Conservation (phyloP, 2,329 filamentous ascomycete genomes). For the Colletotrichum orbiculare region DNA sequence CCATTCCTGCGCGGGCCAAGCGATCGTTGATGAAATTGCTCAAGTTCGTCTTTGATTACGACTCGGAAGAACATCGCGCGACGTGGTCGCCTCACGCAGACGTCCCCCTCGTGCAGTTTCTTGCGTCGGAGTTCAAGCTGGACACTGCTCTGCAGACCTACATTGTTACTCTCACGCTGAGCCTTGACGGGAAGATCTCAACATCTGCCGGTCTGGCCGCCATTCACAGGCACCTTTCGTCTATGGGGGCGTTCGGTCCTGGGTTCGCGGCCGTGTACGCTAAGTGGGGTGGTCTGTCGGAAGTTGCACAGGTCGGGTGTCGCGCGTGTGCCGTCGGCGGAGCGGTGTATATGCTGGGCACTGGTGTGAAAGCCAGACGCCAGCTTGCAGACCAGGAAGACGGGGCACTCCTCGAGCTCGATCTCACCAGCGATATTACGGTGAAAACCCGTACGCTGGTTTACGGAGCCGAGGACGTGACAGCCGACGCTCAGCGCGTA, state of each 20-base stretch:
- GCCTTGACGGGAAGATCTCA: slow-evolving; percentile 71
- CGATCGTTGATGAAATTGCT: slow-evolving; percentile 92
- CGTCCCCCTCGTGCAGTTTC: slow-evolving; percentile 67
- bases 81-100: slow-evolving; percentile 69
- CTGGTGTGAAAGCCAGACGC: slow-evolving; percentile 63
- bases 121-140: slow-evolving; percentile 72
- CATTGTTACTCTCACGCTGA: slow-evolving; percentile 76
- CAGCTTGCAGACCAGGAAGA: slow-evolving; percentile 41
- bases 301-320: slow-evolving; percentile 91
- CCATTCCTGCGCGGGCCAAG: slow-evolving; percentile 83
- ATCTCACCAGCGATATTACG: slow-evolving; percentile 66
- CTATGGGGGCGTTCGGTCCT: slow-evolving; percentile 87
- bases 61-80: slow-evolving; percentile 64
- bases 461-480: slow-evolving; percentile 50
- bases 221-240: slow-evolving; percentile 83
- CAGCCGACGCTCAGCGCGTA: slow-evolving; percentile 48
- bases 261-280: slow-evolving; percentile 91
- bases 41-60: slow-evolving; percentile 83
- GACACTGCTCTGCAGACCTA: slow-evolving; percentile 74
- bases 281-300: slow-evolving; percentile 91
- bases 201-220: slow-evolving; percentile 75
- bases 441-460: slow-evolving; percentile 68
- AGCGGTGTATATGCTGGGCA: slow-evolving; percentile 86
- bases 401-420: slow-evolving; percentile 52
- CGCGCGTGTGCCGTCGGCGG: slow-evolving; percentile 92